Evolutionary conservation across 176 grass and related monocot genomes (phyloP).

Genomic region (Aegilops bicornis): DNA sequence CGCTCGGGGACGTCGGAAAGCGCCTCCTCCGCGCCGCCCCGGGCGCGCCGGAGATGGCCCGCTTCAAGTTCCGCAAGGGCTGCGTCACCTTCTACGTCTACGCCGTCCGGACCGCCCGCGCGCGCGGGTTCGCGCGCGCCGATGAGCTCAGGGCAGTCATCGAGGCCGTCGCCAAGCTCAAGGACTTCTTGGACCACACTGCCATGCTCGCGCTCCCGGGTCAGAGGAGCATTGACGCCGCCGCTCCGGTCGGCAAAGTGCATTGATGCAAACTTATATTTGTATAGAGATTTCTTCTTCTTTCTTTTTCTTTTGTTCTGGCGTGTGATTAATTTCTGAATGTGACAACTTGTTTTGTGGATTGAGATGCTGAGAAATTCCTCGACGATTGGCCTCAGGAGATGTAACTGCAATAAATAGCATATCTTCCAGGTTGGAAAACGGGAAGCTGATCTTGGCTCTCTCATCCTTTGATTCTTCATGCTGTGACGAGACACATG

Average conservation of each 20-base stretch:
- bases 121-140: constrained; percentile 66
- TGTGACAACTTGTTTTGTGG: constrained; percentile 8
- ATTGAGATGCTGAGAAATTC: constrained; percentile 17
- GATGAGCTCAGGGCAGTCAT: constrained; percentile 75
- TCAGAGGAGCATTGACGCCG: constrained; percentile 67
- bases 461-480: background rate
- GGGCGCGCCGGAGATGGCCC: constrained; percentile 65
- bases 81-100: constrained; percentile 97
- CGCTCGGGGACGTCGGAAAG: constrained; percentile 78
- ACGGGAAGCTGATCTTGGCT: background rate
- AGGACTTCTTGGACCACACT: constrained; percentile 92
- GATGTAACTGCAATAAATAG: background rate
- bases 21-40: constrained; percentile 66
- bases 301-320: background rate
- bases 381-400: background rate
- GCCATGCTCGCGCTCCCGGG: constrained; percentile 89
- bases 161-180: constrained; percentile 71
- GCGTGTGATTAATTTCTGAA: constrained; percentile 42
- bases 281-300: constrained; percentile 19
- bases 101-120: constrained; percentile 62
- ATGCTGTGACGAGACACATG: background rate
- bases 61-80: constrained; percentile 95
- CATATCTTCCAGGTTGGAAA: background rate
- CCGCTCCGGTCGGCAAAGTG: constrained; percentile 23
- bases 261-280: constrained; percentile 12